A percentile compares a stretch with the other conserved stretches of the same genome.
These are phyloP conservation scores for Xylariaceae sp. DNA, from an alignment of 2,329 filamentous ascomycete species.

Conservation along the genomic window DNA sequence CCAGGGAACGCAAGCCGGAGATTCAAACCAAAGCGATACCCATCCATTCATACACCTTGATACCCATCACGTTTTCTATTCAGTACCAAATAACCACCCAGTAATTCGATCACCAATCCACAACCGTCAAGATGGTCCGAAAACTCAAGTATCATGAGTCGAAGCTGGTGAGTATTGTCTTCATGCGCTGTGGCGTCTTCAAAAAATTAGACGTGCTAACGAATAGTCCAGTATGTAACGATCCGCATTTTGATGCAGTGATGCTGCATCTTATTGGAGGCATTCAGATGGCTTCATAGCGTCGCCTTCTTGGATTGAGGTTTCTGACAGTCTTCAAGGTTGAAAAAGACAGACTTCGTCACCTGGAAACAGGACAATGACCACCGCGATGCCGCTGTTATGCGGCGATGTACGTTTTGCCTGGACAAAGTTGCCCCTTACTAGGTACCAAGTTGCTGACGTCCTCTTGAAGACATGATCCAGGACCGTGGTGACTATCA, in stretches of 20 bases:
- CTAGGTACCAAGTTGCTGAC: not conserved
- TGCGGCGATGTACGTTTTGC: slow-evolving; percentile 49
- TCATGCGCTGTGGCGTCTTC: no score
- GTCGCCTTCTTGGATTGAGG: not conserved
- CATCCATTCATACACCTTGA: not conserved
- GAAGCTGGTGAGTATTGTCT: slow-evolving; percentile 57
- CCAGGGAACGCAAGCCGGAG: no score
- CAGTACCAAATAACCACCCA: not conserved
- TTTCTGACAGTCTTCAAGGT: slow-evolving; percentile 26
- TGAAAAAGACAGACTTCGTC: slow-evolving; percentile 89
- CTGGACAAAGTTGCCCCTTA: not conserved
- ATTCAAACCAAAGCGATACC: no score
- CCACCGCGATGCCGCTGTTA: slow-evolving; percentile 72
- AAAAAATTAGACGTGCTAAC: slow-evolving; percentile 11
- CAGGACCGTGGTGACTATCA: slow-evolving; percentile 84
- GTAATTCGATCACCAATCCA: not conserved
- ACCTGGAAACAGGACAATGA: slow-evolving; percentile 84
- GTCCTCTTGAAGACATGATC: slow-evolving; percentile 56
- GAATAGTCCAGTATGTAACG: slow-evolving; percentile 12
- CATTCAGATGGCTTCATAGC: not conserved
- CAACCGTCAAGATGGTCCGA: slow-evolving; percentile 66
- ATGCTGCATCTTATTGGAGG: not conserved
- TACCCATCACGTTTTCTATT: not conserved
- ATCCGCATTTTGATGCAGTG: not conserved
- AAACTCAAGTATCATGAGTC: slow-evolving; percentile 97